Base-by-base conservation (phyloP, 495 filamentous ascomycete species). In the Patellaria atrata region DNA sequence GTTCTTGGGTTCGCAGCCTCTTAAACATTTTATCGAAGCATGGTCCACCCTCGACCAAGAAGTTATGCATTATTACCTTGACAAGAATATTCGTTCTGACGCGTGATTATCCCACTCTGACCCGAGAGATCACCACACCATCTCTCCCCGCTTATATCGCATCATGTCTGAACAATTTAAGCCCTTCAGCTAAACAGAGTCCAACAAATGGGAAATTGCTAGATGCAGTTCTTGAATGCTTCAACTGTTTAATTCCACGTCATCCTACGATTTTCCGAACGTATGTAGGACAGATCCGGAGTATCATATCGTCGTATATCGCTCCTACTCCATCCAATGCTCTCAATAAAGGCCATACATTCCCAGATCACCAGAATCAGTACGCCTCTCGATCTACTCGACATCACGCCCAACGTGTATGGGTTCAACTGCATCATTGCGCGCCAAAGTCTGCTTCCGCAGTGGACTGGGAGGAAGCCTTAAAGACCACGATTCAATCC, bases 121-220 rank as follows among this genome's bases (percentile, higher is more conserved):
- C 86, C n/a, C 65, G 84, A 44, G 84, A 93, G 51, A 79, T 91
- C 41, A 84, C 81, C 1, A 91, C 83, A 3, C 85, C 85, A 7
- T 77, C 72, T 12, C 62, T 94, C 10, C 73, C 80, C 11, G 60
- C 64, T 4, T 91, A 83, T 44, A 66, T 82, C 33, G 73, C 71
- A 7, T 64, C 75, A 5, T 83, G 79, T 34, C 56, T 92, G 14
- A 75, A 77, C 48, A 58, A 82, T 16, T 56, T 80, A 33, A 71
- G 70, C 23, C 57, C 58, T 8, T 45, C 23, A 43, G 52, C 54
- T 11, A 58, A 64, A 1, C 61, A 13, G 4, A 11, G 21, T 8
- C n/a, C n/a, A n/a, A n/a, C n/a, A n/a, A n/a, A n/a, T n/a, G n/a
- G n/a, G n/a, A n/a, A n/a, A n/a, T 16, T 79, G 16, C 42, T 77